phyloP scores from a whole-genome alignment of 2,329 filamentous ascomycete species.

The Dactylonectria estremocensis region DNA sequence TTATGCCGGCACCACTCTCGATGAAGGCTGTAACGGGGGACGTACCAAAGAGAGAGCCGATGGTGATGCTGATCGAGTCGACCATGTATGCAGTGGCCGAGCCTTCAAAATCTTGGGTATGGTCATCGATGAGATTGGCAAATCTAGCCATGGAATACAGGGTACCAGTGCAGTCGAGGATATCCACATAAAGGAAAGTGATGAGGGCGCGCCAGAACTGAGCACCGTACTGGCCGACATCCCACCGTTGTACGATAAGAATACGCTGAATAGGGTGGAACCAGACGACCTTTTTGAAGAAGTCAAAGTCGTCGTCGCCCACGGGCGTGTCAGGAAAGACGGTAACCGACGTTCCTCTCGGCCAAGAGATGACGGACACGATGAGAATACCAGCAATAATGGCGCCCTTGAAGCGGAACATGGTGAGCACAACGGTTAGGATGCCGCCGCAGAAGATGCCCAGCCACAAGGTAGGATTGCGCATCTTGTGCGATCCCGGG shows the following conservation, averaged over 20 bases:
- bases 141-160: constrained; percentile 93
- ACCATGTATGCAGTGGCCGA: constrained; percentile 89
- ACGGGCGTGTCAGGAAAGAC: constrained; percentile 82
- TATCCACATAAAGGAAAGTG: constrained; percentile 92
- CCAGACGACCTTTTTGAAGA: constrained; percentile 89
- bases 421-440: constrained; percentile 84
- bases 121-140: constrained; percentile 83
- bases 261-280: constrained; percentile 83
- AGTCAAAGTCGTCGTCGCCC: constrained; percentile 82
- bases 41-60: constrained; percentile 83
- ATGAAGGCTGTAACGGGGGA: constrained; percentile 90
- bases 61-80: constrained; percentile 83
- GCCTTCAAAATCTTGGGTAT: constrained; percentile 89
- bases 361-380: constrained; percentile 92
- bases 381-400: constrained; percentile 87
- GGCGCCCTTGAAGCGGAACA: constrained; percentile 91
- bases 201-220: constrained; percentile 89
- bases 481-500: constrained; percentile 79
- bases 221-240: constrained; percentile 76
- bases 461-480: constrained; percentile 87
- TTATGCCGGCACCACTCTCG: constrained; percentile 89
- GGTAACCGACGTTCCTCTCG: constrained; percentile 81
- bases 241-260: constrained; percentile 82
- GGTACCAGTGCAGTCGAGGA: constrained; percentile 88
- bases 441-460: constrained; percentile 90